These are phyloP conservation scores for Xylariales sp. DNA, from an alignment of 2,329 filamentous ascomycete genomes.

Conservation along the genomic window DNA sequence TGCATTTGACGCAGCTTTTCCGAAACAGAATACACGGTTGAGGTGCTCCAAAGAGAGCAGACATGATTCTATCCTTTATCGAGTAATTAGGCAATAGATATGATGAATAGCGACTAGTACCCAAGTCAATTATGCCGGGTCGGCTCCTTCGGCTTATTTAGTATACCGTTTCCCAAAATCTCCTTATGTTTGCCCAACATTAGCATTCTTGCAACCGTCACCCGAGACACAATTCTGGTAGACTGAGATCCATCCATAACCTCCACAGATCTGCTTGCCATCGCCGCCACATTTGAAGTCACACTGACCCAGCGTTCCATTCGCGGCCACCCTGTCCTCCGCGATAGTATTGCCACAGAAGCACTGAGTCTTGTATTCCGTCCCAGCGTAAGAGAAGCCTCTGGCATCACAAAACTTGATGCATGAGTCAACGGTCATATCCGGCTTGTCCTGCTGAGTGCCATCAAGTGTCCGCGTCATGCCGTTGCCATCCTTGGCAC, in stretches of 20 bases:
- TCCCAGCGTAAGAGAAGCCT: conserved; percentile 17
- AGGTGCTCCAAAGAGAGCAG: too few relatives aligned
- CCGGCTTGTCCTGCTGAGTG: conserved; percentile 10
- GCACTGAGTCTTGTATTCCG: conserved; percentile 22
- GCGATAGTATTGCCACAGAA: conserved; percentile 23
- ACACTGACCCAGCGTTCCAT: conserved; percentile 38
- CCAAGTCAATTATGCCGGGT: too few relatives aligned
- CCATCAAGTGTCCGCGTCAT: conserved; percentile 22
- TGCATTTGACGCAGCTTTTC: too few relatives aligned
- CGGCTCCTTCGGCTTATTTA: too few relatives aligned
- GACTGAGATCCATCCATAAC: conserved; percentile 27
- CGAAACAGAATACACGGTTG: too few relatives aligned
- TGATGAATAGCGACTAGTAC: too few relatives aligned
- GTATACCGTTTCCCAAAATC: too few relatives aligned
- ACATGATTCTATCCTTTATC: too few relatives aligned
- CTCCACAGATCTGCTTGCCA: conserved; percentile 30
- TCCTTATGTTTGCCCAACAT: too few relatives aligned
- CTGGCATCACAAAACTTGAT: conserved; percentile 14
- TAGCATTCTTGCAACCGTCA: conserved; percentile 19
- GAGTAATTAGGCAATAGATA: too few relatives aligned
- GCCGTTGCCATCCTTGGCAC: conserved; percentile 32
- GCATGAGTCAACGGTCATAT: conserved; percentile 24
- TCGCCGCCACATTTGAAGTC: conserved; percentile 34
- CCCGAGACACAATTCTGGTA: conserved; percentile 28
- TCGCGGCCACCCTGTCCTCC: conserved; percentile 28